phyloP scores from a whole-genome alignment of 176 grass and related monocot species.

The Cenchrus fungigraminus region DNA sequence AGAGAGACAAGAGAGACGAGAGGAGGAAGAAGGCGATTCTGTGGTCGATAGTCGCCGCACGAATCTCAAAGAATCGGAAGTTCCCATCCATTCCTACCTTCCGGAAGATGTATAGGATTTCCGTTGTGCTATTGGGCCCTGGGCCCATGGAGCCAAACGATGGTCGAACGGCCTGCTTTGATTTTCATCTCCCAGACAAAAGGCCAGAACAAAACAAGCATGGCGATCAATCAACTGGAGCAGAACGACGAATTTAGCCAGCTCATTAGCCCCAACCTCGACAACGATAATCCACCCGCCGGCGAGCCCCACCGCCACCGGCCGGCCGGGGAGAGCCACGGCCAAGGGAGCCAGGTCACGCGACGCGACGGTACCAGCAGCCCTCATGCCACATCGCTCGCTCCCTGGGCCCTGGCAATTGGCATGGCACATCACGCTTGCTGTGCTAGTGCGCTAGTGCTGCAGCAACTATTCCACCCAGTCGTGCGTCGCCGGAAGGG shows the following conservation, averaged over 20 bases:
- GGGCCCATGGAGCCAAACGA: too few relatives aligned
- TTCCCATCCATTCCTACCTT: too few relatives aligned
- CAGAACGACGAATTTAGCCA: constrained; percentile 1
- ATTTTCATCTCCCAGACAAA: too few relatives aligned
- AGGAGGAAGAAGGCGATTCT: too few relatives aligned
- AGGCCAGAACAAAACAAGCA: background rate
- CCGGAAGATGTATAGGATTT: too few relatives aligned
- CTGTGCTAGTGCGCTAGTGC: too few relatives aligned
- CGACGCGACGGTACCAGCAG: constrained; percentile 25
- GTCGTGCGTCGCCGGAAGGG: background rate
- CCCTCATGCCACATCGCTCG: too few relatives aligned
- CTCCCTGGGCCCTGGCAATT: background rate
- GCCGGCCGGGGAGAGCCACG: background rate
- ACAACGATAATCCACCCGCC: constrained; percentile 42
- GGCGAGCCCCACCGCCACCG: constrained; percentile 10
- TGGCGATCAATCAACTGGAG: background rate
- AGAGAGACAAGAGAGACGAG: too few relatives aligned
- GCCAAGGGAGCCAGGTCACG: constrained; percentile 33
- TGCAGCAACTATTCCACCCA: background rate
- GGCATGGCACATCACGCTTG: background rate
- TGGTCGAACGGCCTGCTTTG: too few relatives aligned
- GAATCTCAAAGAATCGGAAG: too few relatives aligned
- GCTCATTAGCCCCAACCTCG: constrained; percentile 9
- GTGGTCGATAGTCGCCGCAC: too few relatives aligned
- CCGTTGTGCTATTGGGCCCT: too few relatives aligned